Evolutionary conservation across 1,284 basidiomycete species (phyloP).

Genomic region (Athelia psychrophila): DNA sequence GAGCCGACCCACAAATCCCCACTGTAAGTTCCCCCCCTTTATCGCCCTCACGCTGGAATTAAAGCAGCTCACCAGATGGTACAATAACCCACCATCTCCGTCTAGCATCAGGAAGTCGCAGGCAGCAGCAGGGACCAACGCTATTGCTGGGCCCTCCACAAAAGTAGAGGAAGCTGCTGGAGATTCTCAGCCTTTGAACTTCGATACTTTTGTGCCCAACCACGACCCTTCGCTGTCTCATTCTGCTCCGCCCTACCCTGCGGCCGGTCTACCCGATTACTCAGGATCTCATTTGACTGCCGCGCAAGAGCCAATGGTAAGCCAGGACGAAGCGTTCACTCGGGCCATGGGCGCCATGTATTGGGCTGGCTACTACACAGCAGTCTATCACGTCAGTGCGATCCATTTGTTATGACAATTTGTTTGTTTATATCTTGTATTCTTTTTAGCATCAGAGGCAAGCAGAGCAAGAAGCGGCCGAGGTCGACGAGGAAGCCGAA

Average conservation of each 20-base stretch:
- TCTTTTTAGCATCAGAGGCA: constrained; percentile 20
- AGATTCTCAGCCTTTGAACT: constrained; percentile 64
- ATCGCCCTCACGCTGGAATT: constrained; percentile 1
- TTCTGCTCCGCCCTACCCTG: constrained; percentile 19
- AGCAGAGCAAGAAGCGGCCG: constrained; percentile 12
- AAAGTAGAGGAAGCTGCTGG: constrained; percentile 13
- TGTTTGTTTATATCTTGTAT: neutral
- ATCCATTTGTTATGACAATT: neutral
- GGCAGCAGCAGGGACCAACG: constrained; percentile 4
- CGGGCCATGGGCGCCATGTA: constrained; percentile 75
- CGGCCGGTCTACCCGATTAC: constrained; percentile 15
- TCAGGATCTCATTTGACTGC: constrained; percentile 23
- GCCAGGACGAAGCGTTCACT: constrained; percentile 70
- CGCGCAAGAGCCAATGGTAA: constrained; percentile 37
- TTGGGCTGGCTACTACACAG: constrained; percentile 83
- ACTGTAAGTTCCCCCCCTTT: constrained; percentile 44
- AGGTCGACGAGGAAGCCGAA: constrained; percentile 20
- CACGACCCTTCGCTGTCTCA: constrained; percentile 59
- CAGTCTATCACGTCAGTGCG: constrained; percentile 65
- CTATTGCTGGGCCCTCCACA: constrained; percentile 9
- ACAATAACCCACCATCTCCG: constrained; percentile 58
- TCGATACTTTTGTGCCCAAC: constrained; percentile 63
- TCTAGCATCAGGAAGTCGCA: constrained; percentile 19
- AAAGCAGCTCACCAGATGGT: constrained; percentile 53
- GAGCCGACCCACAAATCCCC: constrained; percentile 67